Evolutionary conservation across 1,284 basidiomycete genomes (phyloP).

Genomic region (Moniliella sp.): DNA sequence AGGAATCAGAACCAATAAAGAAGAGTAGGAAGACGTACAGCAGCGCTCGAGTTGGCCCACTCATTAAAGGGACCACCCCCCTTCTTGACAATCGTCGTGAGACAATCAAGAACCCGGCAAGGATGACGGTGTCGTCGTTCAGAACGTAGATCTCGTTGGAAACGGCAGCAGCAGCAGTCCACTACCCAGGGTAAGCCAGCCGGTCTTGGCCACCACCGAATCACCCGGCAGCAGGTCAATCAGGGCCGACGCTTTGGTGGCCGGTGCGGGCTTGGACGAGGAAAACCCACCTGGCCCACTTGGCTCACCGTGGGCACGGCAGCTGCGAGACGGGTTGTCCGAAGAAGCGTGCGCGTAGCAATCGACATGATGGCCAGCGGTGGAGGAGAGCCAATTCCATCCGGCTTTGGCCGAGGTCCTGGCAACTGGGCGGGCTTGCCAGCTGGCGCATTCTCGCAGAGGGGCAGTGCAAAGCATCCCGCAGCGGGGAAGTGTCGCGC

Average conservation of each 20-base stretch:
- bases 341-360: too few relatives aligned
- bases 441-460: too few relatives aligned
- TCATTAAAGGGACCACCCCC: constrained; percentile 66
- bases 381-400: too few relatives aligned
- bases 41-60: constrained; percentile 50
- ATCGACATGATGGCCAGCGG: too few relatives aligned
- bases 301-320: too few relatives aligned
- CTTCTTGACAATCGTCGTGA: constrained; percentile 54
- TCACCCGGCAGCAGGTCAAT: constrained; percentile 79
- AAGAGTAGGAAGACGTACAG: background rate
- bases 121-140: constrained; percentile 47
- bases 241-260: constrained; percentile 69
- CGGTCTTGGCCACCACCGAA: constrained; percentile 75
- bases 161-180: constrained; percentile 76
- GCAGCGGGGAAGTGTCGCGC: too few relatives aligned
- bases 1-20: too few relatives aligned
- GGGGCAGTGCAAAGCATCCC: too few relatives aligned
- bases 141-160: constrained; percentile 92
- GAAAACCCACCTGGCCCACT: too few relatives aligned
- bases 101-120: constrained; percentile 68
- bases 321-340: too few relatives aligned
- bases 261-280: constrained; percentile 39
- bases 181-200: constrained; percentile 69
- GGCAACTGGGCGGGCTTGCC: too few relatives aligned
- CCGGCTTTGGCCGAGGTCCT: too few relatives aligned